Evolutionary conservation across 2,329 filamentous ascomycete species (phyloP), one percentile per base, ranked within the genome.

Genomic region (Orbilia oligospora): DNA sequence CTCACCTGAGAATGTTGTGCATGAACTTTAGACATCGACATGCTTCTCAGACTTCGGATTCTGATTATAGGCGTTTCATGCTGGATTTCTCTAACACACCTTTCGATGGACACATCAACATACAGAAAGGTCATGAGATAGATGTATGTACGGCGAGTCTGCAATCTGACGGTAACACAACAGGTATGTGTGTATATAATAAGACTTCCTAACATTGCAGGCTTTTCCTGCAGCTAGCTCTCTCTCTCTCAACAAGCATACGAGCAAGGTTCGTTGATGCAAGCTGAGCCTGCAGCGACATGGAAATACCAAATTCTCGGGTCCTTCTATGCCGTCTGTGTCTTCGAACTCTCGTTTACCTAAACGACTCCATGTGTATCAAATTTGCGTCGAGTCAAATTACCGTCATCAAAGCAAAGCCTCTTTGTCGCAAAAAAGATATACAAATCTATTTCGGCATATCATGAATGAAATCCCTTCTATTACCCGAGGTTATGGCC

Each of bases 281-380:
- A 65, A 56, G 65, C 56, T 65, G 46, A 56, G 48, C 24, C 58
- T 64, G 44, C 64, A 66, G 65, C 38, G 46, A 38, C 65, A 68
- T 76, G 72, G 65, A 51, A 70, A 76, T 76, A 76, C 72, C 71
- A 58, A 44, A 48, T 65, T 36, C 24, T 76, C 72, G 72, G 72
- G 65, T 76, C 56, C 67, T 51, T 46, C 36, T 67, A 24, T 56
- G 16, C 53, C 58, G 36, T 76, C 41, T 61, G 55, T 38, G 58
- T 38, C 46, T 70, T 44, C 20, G 49, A 53, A 24, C 27, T 44
- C 53, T 65, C 71, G 64, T 55, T 49, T 53, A 48, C n/a, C n/a
- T 22, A 75, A 22, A 61, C 38, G 46, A 36, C 44, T 51, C 38
- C 41, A 53, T 75, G 49, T 16, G 70, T 46, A 22, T 75, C 41